Evolutionary conservation across 129 eudicot genomes (phyloP).

Genomic region (Arctium minus): DNA sequence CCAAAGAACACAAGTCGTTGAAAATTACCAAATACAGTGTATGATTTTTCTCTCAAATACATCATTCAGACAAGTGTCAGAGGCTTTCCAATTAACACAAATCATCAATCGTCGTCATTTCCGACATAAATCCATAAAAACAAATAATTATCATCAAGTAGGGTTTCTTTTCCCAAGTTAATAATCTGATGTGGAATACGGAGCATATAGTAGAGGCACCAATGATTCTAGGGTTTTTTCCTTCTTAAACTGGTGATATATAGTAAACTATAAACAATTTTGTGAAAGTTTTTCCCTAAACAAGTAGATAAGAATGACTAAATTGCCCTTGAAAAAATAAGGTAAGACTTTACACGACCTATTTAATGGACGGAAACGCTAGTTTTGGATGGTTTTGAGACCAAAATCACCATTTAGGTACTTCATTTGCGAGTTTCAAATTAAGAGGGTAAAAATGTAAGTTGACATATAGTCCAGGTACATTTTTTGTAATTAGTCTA

Average conservation of each 20-base stretch:
- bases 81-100: too few relatives aligned
- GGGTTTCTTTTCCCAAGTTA: not conserved
- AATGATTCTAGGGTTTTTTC: not conserved
- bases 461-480: conserved; percentile 3
- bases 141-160: not conserved
- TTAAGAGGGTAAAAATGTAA: not conserved
- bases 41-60: not conserved
- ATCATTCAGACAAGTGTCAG: too few relatives aligned
- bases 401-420: not conserved
- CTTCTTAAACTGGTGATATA: not conserved
- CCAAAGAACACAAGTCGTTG: not conserved
- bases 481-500: not conserved
- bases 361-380: not conserved
- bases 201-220: not conserved
- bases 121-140: not conserved
- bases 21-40: not conserved
- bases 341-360: not conserved
- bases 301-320: not conserved
- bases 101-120: not conserved
- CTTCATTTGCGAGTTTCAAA: not conserved
- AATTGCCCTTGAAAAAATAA: not conserved
- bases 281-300: not conserved
- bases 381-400: not conserved
- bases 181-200: not conserved
- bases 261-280: not conserved